phyloP scores from a whole-genome alignment of 202 grass and related monocot genomes.

The Hordeum pubiflorum region DNA sequence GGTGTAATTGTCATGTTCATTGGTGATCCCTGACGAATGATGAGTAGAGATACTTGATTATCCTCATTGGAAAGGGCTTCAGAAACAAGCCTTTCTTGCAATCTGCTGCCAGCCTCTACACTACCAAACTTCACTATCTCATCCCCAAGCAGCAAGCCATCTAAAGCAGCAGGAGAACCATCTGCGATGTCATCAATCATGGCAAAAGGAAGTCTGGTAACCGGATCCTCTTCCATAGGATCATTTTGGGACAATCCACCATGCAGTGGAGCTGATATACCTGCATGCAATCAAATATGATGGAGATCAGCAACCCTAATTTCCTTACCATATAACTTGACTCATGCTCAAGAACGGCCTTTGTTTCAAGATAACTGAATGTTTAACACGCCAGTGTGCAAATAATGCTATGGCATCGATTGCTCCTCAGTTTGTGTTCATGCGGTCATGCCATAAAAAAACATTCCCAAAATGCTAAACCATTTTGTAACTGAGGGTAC shows the following conservation, averaged over 20 bases:
- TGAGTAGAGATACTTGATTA: conserved; percentile 43
- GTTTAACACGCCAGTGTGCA: neutral
- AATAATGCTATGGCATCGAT: neutral
- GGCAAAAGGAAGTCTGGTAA: conserved; percentile 70
- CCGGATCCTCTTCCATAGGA: conserved; percentile 53
- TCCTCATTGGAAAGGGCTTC: conserved; percentile 67
- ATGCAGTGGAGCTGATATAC: conserved; percentile 22
- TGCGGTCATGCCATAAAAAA: neutral
- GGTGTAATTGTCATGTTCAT: conserved; percentile 68
- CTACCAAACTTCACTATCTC: conserved; percentile 90
- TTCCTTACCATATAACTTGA: neutral
- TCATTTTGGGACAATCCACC: conserved; percentile 41
- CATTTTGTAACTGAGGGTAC: neutral
- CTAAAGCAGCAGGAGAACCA: conserved; percentile 67
- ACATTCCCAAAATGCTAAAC: neutral
- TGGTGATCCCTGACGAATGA: conserved; percentile 52
- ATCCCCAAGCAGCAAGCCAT: conserved; percentile 82
- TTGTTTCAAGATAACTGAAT: neutral
- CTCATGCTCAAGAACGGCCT: neutral
- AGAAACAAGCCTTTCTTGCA: conserved; percentile 66
- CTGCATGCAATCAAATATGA: conserved; percentile 40
- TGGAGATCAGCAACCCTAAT: conserved; percentile 9
- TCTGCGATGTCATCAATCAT: conserved; percentile 89
- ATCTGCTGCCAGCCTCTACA: conserved; percentile 59
- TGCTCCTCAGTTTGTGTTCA: neutral